Base-by-base conservation (phyloP, 208 protist species). In the Crithidia expoeki region DNA sequence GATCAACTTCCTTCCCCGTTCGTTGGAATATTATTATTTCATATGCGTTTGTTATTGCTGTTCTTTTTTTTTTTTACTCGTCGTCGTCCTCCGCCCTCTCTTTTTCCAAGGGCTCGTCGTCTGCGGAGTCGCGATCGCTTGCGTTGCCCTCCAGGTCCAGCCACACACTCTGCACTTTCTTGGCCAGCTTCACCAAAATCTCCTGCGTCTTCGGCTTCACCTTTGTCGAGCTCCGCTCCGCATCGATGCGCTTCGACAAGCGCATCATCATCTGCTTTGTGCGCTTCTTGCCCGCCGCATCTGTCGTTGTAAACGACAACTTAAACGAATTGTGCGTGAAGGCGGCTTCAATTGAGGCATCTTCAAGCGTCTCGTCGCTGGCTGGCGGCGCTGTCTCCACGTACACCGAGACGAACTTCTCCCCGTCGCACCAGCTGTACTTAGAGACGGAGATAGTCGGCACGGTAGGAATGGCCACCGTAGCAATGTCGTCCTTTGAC, bases 351-450 rank as follows among this genome's bases (percentile, higher is more conserved):
- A 95, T 59, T 11, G 74, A 80, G 28, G 53, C 47, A 12, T 72
- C 66, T 23, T 66, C 67, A 32, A 95, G 68, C 27, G 59, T 59
- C 61, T 88, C 85, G 2, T 74, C 73, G 12, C 58, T 64, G 42
- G 42, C 75, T 53, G 56, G 44, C 55, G 25, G 33, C 17, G 30
- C 67, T 28, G 78, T 80, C 65, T 90, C 81, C 25, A 94, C 65
- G 77, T 95, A 95, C 44, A 95, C 76, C 0, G 85, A 81, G 12
- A 92, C 85, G 44, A 50, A 70, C 60, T 86, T 88, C n/a, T 85
- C 76, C 12, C 67, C 78, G 51, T 95, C 86, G 52, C 76, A 60
- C 88, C 90, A 95, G 72, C 85, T 86, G 80, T 90, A 93, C 63
- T 90, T 93, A 9, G 72, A 84, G 10, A 93, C 74, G 10, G 72